phyloP scores from a whole-genome alignment of 257 asterid species.

The Plantago ovata region DNA sequence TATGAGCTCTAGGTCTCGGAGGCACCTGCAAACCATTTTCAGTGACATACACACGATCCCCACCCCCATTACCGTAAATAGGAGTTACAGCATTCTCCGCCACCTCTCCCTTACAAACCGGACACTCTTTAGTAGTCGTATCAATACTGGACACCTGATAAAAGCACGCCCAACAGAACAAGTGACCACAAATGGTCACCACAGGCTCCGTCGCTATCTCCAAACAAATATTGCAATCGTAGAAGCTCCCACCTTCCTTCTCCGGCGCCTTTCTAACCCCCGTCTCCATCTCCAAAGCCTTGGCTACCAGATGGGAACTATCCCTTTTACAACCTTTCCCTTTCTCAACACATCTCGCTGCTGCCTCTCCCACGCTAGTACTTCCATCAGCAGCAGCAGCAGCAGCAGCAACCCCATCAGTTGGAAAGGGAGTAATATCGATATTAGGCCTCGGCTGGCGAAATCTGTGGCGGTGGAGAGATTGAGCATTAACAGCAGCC shows the following conservation, averaged over 20 bases:
- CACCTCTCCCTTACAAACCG: slow-evolving; percentile 55
- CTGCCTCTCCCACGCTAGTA: slow-evolving; percentile 4
- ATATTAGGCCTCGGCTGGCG: slow-evolving; percentile 36
- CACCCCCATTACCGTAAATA: slow-evolving; percentile 43
- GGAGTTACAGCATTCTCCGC: slow-evolving; percentile 40
- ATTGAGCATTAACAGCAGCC: slow-evolving; percentile 62
- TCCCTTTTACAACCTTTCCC: slow-evolving; percentile 67
- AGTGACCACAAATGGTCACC: slow-evolving; percentile 54
- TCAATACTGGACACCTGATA: slow-evolving; percentile 41
- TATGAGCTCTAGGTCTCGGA: slow-evolving; percentile 51
- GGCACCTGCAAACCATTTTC: slow-evolving; percentile 39
- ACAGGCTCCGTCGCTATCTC: slow-evolving; percentile 44
- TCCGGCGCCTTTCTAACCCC: slow-evolving; percentile 45
- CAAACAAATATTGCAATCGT: slow-evolving; percentile 45
- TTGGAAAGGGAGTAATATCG: slow-evolving; percentile 26
- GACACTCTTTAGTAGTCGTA: slow-evolving; percentile 49
- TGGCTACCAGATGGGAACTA: slow-evolving; percentile 72
- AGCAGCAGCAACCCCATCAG: slow-evolving; percentile 29
- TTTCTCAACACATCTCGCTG: slow-evolving; percentile 20
- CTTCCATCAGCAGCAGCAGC: slow-evolving; percentile 29
- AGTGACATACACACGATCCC: slow-evolving; percentile 21
- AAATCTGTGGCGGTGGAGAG: slow-evolving; percentile 70
- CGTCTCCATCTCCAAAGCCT: slow-evolving; percentile 57
- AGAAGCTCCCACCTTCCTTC: slow-evolving; percentile 36
- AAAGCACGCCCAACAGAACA: slow-evolving; percentile 63